A percentile compares a stretch with the other conserved stretches of the same genome.
Conservation (phyloP, 2,329 filamentous ascomycete genomes). For the Alternaria gaisen region DNA sequence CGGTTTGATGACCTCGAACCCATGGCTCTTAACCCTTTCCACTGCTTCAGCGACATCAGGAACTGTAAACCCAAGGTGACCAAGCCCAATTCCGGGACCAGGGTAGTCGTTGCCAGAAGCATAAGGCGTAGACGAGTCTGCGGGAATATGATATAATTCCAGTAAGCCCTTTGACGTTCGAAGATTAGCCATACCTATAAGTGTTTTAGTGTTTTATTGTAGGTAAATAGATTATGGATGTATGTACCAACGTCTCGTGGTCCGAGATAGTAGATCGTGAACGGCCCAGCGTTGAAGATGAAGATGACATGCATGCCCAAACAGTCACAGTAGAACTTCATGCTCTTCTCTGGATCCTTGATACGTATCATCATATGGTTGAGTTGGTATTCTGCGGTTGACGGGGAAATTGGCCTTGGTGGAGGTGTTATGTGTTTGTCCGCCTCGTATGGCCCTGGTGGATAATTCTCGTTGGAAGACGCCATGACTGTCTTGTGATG, state of each 20-base stretch:
- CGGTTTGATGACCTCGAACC: slow-evolving; percentile 40
- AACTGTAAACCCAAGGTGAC: slow-evolving; percentile 49
- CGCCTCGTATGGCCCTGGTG: slow-evolving; percentile 27
- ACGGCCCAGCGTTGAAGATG: slow-evolving; percentile 46
- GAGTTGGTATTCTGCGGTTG: slow-evolving; percentile 37
- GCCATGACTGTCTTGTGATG: slow-evolving; percentile 8
- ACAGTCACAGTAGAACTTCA: slow-evolving; percentile 47
- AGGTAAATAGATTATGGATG: neutral
- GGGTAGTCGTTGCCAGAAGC: slow-evolving; percentile 40
- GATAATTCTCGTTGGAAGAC: slow-evolving; percentile 29
- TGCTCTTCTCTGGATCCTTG: slow-evolving; percentile 36
- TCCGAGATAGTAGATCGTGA: slow-evolving; percentile 49
- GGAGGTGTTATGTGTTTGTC: slow-evolving; percentile 39
- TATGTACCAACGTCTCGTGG: slow-evolving; percentile 33
- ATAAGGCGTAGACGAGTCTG: slow-evolving; percentile 31
- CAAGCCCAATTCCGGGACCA: slow-evolving; percentile 37
- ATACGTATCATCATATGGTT: slow-evolving; percentile 50
- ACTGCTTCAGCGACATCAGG: slow-evolving; percentile 40
- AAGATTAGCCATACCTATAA: slow-evolving; percentile 25
- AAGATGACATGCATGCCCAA: slow-evolving; percentile 48
- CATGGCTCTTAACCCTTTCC: slow-evolving; percentile 30
- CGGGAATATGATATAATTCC: slow-evolving; percentile 46
- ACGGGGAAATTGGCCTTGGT: slow-evolving; percentile 35
- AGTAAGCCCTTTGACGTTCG: slow-evolving; percentile 40
- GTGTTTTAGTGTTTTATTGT: neutral